Conservation (phyloP, 805 yeast species). For the Nakazawaea wickerhamii region DNA sequence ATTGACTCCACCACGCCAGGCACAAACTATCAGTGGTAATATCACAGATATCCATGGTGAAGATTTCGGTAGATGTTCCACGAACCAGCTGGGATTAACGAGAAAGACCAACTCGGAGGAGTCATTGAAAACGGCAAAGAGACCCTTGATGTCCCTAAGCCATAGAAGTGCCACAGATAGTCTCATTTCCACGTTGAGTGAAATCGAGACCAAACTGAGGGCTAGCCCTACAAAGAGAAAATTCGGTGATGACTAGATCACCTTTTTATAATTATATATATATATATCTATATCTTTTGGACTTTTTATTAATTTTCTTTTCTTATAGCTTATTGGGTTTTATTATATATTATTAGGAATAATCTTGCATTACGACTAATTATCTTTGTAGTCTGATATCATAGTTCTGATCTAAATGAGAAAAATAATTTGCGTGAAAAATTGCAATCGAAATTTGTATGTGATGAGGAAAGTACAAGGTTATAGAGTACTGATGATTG, state of each 20-base stretch:
- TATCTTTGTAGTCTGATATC: too few relatives aligned
- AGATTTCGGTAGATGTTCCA: slow-evolving; percentile 10
- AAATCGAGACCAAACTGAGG: neutral
- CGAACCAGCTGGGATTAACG: neutral
- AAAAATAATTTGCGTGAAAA: too few relatives aligned
- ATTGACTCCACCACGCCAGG: neutral
- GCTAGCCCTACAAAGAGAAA: slow-evolving; percentile 10
- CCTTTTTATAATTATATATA: neutral
- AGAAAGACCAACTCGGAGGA: slow-evolving; percentile 11
- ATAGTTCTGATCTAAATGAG: too few relatives aligned
- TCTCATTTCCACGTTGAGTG: slow-evolving; percentile 3
- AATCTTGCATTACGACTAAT: neutral
- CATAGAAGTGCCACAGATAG: slow-evolving; percentile 9
- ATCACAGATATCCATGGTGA: slow-evolving; percentile 13
- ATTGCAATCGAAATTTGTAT: too few relatives aligned
- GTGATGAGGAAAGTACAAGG: too few relatives aligned
- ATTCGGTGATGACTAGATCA: slow-evolving; percentile 6
- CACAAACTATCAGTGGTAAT: slow-evolving; percentile 9
- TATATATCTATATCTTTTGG: neutral
- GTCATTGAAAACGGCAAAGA: slow-evolving; percentile 3
- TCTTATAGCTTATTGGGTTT: too few relatives aligned
- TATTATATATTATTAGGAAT: too few relatives aligned
- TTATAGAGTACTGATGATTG: too few relatives aligned
- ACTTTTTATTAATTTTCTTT: neutral
- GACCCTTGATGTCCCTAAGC: neutral